Evolutionary conservation across 257 asterid species (phyloP), one percentile per base, ranked within the genome.

Genomic region (Anisodus acutangulus): DNA sequence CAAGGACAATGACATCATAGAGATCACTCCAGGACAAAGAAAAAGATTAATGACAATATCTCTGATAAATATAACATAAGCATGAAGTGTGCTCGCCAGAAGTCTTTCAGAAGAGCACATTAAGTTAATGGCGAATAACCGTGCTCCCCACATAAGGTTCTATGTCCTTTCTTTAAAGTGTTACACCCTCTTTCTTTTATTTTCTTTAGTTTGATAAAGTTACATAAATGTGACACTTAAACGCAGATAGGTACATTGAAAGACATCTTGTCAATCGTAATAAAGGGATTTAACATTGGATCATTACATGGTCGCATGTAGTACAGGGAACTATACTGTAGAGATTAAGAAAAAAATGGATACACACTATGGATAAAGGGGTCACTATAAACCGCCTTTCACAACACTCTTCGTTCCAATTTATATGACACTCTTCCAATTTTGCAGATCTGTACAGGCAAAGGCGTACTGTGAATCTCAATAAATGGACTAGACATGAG

Each of bases 401-500:
- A 19, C 59, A 47, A 13, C 19, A 72, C 59, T 45, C 59, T 49
- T 22, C n/a, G 5, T 45, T 71, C 79, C 6, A 71, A 71, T 71
- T 71, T 71, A 45, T n/a, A 45, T 53, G 22, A 6, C 58, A 71
- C n/a, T 71, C 8, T 26, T n/a, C 35, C 58, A 71, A 3, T 71
- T 70, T 71, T 9, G 79, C 58, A 64, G 41, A 66, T 11, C 2
- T 31, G 9, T 66, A 66, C 45, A 31, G 12, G 45, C 43, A 19
- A 72, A 71, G 39, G 6, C 26, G 17, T 9, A 71, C 41, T 2
- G 37, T 72, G 19, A 72, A 19, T 72, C 43, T 1, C 80, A 22
- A 47, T 72, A 72, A 72, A 47, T 47, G 41, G 80, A 72, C 80
- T 47, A 22, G 80, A 72, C 11, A 47, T 47, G 80, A 47, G 80